Evolutionary conservation across 805 yeast species (phyloP), one percentile per base, ranked within the genome.

Genomic region (Candida michaelii): DNA sequence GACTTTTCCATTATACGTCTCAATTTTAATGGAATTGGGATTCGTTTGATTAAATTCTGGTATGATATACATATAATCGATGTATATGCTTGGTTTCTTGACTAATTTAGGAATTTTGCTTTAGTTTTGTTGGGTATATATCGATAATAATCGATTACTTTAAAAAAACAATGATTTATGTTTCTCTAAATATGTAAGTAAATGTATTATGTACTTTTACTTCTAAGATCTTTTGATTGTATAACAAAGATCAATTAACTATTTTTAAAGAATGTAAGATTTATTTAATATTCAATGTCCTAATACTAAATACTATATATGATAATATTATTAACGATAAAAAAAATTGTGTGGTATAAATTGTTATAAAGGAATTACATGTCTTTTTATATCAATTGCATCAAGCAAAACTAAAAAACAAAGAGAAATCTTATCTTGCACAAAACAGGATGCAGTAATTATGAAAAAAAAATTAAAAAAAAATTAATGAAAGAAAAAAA

Each of bases 1-100:
- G 11, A 84, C 74, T 23, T 73, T 62, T 0, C 91, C 91, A 44
- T 64, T 70, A 53, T 83, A 83, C 0, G 87, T 79, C 51, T 77
- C 79, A 17, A 49, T 44, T 21, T 44, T 44, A 11, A 39, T 37
- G 3, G 39, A 35, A 27, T 15, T 25, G 24, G 33, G 27, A 39
- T 30, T 32, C 39, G 37, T 40, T 7, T 38, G 27, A 21, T 45
- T 45, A 31, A 40, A 48, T 39, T 50, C 53, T 4, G 51, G 53
- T 33, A 44, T 51, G 30, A 49, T 49, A 33, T 40, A 46, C 53
- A 49, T 49, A 30, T 27, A 47, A 41, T 47, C 45, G 32, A 40
- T 43, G 42, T 43, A 40, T 37, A 40, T 30, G 23, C 29, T 25
- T 14, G 46, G 30, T 21, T 25, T 36, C 12, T 37, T 39, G 13